These are phyloP conservation scores for Vicia villosa DNA, from an alignment of 306 rosid genomes.

Conservation along the genomic window DNA sequence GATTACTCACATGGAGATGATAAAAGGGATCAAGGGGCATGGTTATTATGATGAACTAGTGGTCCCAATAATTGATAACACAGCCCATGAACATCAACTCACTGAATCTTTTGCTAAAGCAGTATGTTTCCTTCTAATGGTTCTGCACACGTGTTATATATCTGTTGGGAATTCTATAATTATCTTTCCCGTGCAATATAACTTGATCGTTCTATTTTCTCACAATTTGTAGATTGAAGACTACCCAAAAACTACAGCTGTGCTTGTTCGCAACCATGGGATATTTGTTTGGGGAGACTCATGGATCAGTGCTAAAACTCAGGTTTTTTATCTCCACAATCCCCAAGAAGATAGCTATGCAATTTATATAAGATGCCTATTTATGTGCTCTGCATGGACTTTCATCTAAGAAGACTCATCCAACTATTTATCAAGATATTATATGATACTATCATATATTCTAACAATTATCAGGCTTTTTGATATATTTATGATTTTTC, in stretches of 20 bases:
- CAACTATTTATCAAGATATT: not conserved
- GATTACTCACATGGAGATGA: slow-evolving; percentile 99
- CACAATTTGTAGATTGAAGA: slow-evolving; percentile 69
- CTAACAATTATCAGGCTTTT: slow-evolving; percentile 4
- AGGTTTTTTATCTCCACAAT: slow-evolving; percentile 57
- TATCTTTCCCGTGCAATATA: not conserved
- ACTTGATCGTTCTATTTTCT: slow-evolving; percentile 17
- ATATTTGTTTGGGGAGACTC: slow-evolving; percentile 95
- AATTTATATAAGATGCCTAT: slow-evolving; percentile 11
- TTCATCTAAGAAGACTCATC: too few species aligned
- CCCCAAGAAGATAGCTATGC: slow-evolving; percentile 19
- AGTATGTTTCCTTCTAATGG: slow-evolving; percentile 54
- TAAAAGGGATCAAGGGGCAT: slow-evolving; percentile 97
- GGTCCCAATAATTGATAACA: slow-evolving; percentile 91
- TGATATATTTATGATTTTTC: slow-evolving; percentile 38
- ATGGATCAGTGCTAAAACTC: slow-evolving; percentile 94
- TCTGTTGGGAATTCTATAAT: slow-evolving; percentile 11
- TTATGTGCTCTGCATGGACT: slow-evolving; percentile 27
- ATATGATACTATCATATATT: not conserved
- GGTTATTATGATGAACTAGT: slow-evolving; percentile 98
- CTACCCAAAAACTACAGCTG: slow-evolving; percentile 95
- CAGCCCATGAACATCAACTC: slow-evolving; percentile 86
- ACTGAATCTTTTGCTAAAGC: slow-evolving; percentile 93
- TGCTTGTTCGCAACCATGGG: slow-evolving; percentile 98
- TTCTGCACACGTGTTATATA: slow-evolving; percentile 21